These are phyloP conservation scores for Cystobasidium slooffiae DNA, from an alignment of 1,284 basidiomycete species.

Conservation along the genomic window DNA sequence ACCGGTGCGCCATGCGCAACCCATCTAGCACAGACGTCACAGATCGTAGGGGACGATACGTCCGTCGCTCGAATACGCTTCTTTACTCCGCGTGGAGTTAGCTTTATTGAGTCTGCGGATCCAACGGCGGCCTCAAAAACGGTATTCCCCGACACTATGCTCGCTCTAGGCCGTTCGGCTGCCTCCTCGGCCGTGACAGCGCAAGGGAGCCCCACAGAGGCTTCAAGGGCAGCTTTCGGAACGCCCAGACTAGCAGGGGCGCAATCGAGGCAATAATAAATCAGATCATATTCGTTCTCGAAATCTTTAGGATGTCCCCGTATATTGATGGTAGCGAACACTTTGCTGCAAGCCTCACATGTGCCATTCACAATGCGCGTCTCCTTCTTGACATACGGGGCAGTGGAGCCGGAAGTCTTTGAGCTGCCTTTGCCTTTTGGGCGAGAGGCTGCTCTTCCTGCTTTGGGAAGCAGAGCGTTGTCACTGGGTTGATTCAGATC, in stretches of 20 bases:
- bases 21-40: constrained; percentile 31
- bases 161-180: background rate
- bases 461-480: too few relatives aligned
- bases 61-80: constrained; percentile 18
- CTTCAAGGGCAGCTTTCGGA: background rate
- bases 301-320: constrained; percentile 28
- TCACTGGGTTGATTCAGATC: too few relatives aligned
- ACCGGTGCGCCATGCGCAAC: constrained; percentile 26
- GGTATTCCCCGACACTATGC: background rate
- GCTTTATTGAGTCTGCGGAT: background rate
- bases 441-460: too few relatives aligned
- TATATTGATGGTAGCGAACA: constrained; percentile 20
- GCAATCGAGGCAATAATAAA: constrained; percentile 30
- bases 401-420: background rate
- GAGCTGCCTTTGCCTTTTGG: background rate
- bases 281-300: constrained; percentile 1
- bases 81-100: constrained; percentile 1
- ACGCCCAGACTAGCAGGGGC: background rate
- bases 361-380: constrained; percentile 14
- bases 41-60: constrained; percentile 3
- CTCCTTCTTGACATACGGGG: constrained; percentile 8
- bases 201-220: background rate
- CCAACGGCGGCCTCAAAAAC: background rate
- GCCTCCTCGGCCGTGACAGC: background rate
- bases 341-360: constrained; percentile 12